phyloP scores from a whole-genome alignment of 352 stramenopile genomes.

The Pelagophyceae sp. region DNA sequence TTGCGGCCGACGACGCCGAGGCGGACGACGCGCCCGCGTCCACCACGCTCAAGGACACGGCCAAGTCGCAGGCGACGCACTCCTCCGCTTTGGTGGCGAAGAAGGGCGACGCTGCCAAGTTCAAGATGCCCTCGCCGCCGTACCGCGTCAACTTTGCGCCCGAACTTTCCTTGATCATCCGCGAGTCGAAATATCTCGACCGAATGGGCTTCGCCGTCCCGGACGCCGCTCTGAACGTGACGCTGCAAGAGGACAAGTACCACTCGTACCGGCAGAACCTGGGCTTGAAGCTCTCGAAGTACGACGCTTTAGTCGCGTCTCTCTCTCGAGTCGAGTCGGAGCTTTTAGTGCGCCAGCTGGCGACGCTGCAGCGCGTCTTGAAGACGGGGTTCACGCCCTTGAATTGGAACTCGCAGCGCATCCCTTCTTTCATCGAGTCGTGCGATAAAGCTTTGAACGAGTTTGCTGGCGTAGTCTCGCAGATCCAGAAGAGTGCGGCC shows the following conservation, averaged over 20 bases:
- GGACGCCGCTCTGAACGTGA: slow-evolving; percentile 85
- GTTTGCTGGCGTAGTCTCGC: slow-evolving; percentile 78
- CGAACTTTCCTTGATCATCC: slow-evolving; percentile 85
- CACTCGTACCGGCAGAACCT: slow-evolving; percentile 82
- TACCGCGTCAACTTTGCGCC: slow-evolving; percentile 85
- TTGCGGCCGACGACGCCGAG: slow-evolving; percentile 21
- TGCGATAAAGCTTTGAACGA: slow-evolving; percentile 80
- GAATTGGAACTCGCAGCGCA: slow-evolving; percentile 92
- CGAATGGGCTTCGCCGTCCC: slow-evolving; percentile 78
- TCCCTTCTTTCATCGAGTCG: slow-evolving; percentile 84
- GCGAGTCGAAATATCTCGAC: slow-evolving; percentile 88
- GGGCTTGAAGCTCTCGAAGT: slow-evolving; percentile 76
- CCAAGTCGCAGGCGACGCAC: not conserved
- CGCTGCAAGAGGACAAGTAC: slow-evolving; percentile 90
- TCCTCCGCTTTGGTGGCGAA: too few species aligned
- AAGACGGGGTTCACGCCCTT: slow-evolving; percentile 73
- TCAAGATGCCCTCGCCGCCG: slow-evolving; percentile 63
- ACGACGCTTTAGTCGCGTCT: slow-evolving; percentile 65
- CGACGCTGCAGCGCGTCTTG: slow-evolving; percentile 54
- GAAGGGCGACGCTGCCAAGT: not conserved
- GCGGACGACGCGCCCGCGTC: slow-evolving; percentile 17
- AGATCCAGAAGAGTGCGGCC: slow-evolving; percentile 86
- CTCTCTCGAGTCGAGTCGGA: slow-evolving; percentile 77
- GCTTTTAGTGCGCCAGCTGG: slow-evolving; percentile 72
- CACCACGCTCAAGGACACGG: slow-evolving; percentile 11